Conservation (phyloP, 2,329 filamentous ascomycete species). For the Apiospora saccharicola region DNA sequence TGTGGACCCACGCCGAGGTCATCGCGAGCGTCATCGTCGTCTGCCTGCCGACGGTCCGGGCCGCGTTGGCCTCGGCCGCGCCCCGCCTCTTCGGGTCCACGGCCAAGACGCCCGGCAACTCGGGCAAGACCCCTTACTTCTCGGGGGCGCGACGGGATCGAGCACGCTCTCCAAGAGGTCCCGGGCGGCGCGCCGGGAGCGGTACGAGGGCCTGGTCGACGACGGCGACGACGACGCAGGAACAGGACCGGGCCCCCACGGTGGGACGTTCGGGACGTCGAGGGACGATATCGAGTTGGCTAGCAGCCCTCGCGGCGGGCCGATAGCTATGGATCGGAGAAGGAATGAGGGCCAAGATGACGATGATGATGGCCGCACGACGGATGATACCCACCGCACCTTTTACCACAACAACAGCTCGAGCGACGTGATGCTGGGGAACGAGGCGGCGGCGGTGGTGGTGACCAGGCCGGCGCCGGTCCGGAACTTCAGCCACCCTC, state of each 20-base stretch:
- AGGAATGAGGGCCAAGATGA: neutral
- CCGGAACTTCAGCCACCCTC: constrained; percentile 7
- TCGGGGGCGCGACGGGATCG: neutral
- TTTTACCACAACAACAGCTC: neutral
- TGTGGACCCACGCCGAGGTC: constrained; percentile 29
- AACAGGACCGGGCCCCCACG: neutral
- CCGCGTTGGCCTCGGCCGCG: constrained; percentile 8
- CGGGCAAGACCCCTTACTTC: constrained; percentile 10
- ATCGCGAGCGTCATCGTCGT: constrained; percentile 26
- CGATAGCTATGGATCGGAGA: neutral
- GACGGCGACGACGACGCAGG: neutral
- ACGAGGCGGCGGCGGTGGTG: neutral
- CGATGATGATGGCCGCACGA: neutral
- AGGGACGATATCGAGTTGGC: neutral
- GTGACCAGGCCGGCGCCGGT: neutral
- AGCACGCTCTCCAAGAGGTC: neutral
- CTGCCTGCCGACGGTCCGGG: constrained; percentile 27
- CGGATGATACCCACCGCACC: neutral
- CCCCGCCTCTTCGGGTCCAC: constrained; percentile 22
- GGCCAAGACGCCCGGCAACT: constrained; percentile 2
- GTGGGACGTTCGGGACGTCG: neutral
- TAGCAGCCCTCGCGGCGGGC: neutral
- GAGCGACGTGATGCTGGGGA: neutral
- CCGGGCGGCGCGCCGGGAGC: neutral
- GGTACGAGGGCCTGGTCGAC: neutral